Evolutionary conservation across 2,329 filamentous ascomycete genomes (phyloP).

Genomic region (Venturiaceae sp.): DNA sequence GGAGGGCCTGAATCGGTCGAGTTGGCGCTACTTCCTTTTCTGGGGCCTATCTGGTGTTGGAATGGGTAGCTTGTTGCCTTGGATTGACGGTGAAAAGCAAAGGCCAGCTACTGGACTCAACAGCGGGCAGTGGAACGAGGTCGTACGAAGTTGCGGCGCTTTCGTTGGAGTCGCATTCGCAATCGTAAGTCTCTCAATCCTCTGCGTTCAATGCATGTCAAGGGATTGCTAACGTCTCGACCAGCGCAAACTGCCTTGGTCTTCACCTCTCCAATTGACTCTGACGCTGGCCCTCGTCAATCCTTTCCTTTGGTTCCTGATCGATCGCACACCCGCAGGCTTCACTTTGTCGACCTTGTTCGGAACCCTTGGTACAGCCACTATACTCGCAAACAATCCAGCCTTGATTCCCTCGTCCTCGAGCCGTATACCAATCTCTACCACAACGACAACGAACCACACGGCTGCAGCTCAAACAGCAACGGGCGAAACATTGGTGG

Average conservation of each 20-base stretch:
- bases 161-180: slow-evolving; percentile 68
- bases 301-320: slow-evolving; percentile 89
- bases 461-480: slow-evolving; percentile 1
- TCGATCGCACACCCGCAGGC: slow-evolving; percentile 81
- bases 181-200: slow-evolving; percentile 54
- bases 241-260: slow-evolving; percentile 83
- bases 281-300: slow-evolving; percentile 83
- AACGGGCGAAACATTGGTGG: slow-evolving; percentile 8
- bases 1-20: slow-evolving; percentile 40
- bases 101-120: slow-evolving; percentile 24
- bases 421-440: slow-evolving; percentile 34
- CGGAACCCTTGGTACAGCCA: slow-evolving; percentile 61
- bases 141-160: slow-evolving; percentile 58
- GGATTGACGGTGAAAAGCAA: slow-evolving; percentile 51
- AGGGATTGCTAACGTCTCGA: neutral
- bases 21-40: slow-evolving; percentile 60
- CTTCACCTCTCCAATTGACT: slow-evolving; percentile 88
- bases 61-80: slow-evolving; percentile 72
- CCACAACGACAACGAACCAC: slow-evolving; percentile 12
- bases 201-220: neutral
- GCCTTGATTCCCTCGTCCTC: slow-evolving; percentile 58
- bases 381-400: slow-evolving; percentile 67
- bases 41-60: slow-evolving; percentile 77
- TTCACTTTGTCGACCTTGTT: slow-evolving; percentile 70
- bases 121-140: slow-evolving; percentile 63